A percentile compares a stretch with the other conserved stretches of the same genome.
phyloP scores from a whole-genome alignment of 1,284 basidiomycete genomes.

The Cutaneotrichosporon sp. region DNA sequence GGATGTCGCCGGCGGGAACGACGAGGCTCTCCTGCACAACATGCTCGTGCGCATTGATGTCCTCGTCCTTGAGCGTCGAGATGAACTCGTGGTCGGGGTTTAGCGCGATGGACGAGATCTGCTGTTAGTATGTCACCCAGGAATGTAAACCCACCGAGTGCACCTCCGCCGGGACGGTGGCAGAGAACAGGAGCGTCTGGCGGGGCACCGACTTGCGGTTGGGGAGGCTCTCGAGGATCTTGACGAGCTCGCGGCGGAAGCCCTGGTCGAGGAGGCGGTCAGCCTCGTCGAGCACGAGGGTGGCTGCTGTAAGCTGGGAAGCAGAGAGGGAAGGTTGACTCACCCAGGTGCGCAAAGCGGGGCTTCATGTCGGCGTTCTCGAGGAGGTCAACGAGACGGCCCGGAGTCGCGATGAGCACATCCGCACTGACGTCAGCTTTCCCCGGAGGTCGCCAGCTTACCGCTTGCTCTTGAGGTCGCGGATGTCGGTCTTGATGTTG shows the following conservation, averaged over 20 bases:
- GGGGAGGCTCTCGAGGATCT: slow-evolving; percentile 49
- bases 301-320: slow-evolving; percentile 29
- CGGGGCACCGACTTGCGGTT: slow-evolving; percentile 38
- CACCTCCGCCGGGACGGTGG: slow-evolving; percentile 55
- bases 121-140: neutral
- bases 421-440: slow-evolving; percentile 37
- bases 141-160: slow-evolving; percentile 38
- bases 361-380: slow-evolving; percentile 47
- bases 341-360: slow-evolving; percentile 39
- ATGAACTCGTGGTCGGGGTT: slow-evolving; percentile 62
- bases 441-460: slow-evolving; percentile 23
- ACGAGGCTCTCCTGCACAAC: slow-evolving; percentile 62
- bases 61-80: slow-evolving; percentile 64
- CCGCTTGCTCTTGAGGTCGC: slow-evolving; percentile 43
- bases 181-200: slow-evolving; percentile 58
- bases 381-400: slow-evolving; percentile 57
- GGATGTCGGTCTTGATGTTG: slow-evolving; percentile 52
- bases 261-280: slow-evolving; percentile 56
- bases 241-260: slow-evolving; percentile 44
- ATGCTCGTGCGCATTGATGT: slow-evolving; percentile 67
- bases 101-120: slow-evolving; percentile 58
- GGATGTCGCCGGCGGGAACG: slow-evolving; percentile 55
- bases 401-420: slow-evolving; percentile 58
- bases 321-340: neutral
- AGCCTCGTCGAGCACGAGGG: slow-evolving; percentile 57